Evolutionary conservation across 108 stramenopile genomes (phyloP).

Genomic region (Cyclotella distinguenda): DNA sequence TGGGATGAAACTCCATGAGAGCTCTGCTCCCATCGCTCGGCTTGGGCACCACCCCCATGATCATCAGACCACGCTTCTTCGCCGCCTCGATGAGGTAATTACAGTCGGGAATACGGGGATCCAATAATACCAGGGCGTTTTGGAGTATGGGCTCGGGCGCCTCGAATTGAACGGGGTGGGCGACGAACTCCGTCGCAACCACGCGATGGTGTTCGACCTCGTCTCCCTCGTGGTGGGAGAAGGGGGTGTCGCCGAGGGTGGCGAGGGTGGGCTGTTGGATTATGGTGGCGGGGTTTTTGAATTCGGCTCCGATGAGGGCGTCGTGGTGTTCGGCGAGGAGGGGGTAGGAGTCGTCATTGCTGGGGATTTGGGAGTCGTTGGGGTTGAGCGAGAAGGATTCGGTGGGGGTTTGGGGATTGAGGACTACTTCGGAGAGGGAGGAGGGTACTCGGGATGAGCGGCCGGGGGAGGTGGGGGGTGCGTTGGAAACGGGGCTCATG

Average conservation of each 20-base stretch:
- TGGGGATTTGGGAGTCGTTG: no score
- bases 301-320: constrained; percentile 53
- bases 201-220: constrained; percentile 48
- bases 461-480: neutral
- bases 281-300: constrained; percentile 39
- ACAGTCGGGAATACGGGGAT: constrained; percentile 54
- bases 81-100: constrained; percentile 50
- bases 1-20: constrained; percentile 44
- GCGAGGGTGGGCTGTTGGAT: constrained; percentile 45
- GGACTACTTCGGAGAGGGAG: constrained; percentile 35
- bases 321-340: constrained; percentile 43
- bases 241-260: constrained; percentile 51
- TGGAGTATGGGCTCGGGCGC: constrained; percentile 42
- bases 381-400: neutral
- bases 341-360: neutral
- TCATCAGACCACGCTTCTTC: constrained; percentile 51
- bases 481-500: neutral
- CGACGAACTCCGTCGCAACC: constrained; percentile 57
- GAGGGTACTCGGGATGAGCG: neutral
- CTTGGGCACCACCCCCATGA: constrained; percentile 57
- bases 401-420: neutral
- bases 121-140: constrained; percentile 54
- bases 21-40: constrained; percentile 47
- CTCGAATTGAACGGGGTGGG: constrained; percentile 33
- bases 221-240: constrained; percentile 38